Percentiles rank a stretch among this genome's conserved stretches.
Conservation (phyloP, 208 protist genomes). For the Acanthamoeba polyphaga region DNA sequence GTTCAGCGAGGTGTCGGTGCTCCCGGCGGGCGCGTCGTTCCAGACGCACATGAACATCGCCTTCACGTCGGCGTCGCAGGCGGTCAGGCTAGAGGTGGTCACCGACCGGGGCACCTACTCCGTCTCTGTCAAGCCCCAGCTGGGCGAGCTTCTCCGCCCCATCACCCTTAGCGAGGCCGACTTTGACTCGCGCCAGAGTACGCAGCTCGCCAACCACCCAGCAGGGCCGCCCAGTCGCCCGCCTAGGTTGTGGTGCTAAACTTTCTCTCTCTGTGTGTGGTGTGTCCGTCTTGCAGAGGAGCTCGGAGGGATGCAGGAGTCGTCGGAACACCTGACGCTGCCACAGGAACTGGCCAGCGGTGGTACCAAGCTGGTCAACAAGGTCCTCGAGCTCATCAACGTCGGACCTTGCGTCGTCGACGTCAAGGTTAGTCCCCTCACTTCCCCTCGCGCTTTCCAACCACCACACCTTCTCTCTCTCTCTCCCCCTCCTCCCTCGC, state of each 20-base stretch:
- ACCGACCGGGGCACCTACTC: conserved; percentile 48
- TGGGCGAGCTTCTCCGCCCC: conserved; percentile 39
- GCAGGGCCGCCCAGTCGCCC: too few species aligned
- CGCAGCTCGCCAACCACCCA: not conserved
- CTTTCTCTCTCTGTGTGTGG: too few species aligned
- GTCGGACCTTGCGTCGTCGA: conserved; percentile 11
- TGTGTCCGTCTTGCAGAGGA: not conserved
- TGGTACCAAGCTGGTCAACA: not conserved
- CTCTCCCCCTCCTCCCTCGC: not conserved
- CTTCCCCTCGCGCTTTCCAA: not conserved
- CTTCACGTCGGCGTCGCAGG: conserved; percentile 13
- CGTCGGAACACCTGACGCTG: conserved; percentile 22
- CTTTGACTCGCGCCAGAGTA: conserved; percentile 63
- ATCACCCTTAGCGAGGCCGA: conserved; percentile 11
- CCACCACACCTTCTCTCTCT: not conserved
- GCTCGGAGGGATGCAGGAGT: conserved; percentile 44
- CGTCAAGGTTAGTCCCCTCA: not conserved
- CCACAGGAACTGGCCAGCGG: not conserved
- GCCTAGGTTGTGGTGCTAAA: not conserved
- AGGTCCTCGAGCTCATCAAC: not conserved
- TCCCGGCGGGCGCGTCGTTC: not conserved
- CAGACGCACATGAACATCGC: conserved; percentile 51
- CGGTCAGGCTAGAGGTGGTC: conserved; percentile 3
- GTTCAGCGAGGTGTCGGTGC: conserved; percentile 21
- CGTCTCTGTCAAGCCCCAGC: conserved; percentile 1